A percentile compares a stretch with the other conserved stretches of the same genome.
These are phyloP conservation scores for Clitopilus passeckerianus DNA, from an alignment of 768 basidiomycete genomes.

Conservation along the genomic window DNA sequence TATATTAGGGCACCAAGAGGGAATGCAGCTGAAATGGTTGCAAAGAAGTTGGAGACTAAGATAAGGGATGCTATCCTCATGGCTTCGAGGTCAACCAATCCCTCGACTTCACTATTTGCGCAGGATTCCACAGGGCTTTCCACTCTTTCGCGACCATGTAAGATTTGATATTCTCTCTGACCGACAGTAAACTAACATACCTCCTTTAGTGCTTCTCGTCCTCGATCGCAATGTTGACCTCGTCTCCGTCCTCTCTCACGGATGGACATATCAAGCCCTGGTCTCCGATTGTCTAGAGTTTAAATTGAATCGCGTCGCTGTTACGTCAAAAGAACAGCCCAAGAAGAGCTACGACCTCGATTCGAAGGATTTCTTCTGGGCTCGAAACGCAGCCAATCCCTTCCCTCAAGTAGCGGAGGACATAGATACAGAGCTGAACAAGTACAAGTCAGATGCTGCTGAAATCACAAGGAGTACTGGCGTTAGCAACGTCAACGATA, in stretches of 20 bases:
- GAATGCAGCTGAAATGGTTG: slow-evolving; percentile 99
- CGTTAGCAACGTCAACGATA: slow-evolving; percentile 92
- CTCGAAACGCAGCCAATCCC: slow-evolving; percentile 89
- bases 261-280: slow-evolving; percentile 99
- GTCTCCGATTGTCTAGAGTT: slow-evolving; percentile 97
- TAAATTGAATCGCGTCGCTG: slow-evolving; percentile 91
- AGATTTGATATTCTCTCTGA: slow-evolving; percentile 18
- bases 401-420: slow-evolving; percentile 99
- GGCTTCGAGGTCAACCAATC: slow-evolving; percentile 53
- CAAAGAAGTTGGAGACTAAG: slow-evolving; percentile 89
- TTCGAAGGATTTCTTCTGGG: slow-evolving; percentile 99
- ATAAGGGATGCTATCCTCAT: slow-evolving; percentile 81
- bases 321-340: slow-evolving; percentile 61
- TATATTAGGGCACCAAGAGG: slow-evolving; percentile 93
- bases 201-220: slow-evolving; percentile 74
- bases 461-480: slow-evolving; percentile 96
- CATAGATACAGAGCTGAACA: slow-evolving; percentile 86
- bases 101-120: slow-evolving; percentile 58
- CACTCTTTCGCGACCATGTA: slow-evolving; percentile 84
- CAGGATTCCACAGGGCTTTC: slow-evolving; percentile 82
- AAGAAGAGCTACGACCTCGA: slow-evolving; percentile 92
- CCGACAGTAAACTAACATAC: slow-evolving; percentile 6
- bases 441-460: slow-evolving; percentile 93
- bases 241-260: slow-evolving; percentile 89
- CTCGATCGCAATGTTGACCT: slow-evolving; percentile 94